Evolutionary conservation across 768 basidiomycete species (phyloP).

Genomic region (Rhizopogon rudus): DNA sequence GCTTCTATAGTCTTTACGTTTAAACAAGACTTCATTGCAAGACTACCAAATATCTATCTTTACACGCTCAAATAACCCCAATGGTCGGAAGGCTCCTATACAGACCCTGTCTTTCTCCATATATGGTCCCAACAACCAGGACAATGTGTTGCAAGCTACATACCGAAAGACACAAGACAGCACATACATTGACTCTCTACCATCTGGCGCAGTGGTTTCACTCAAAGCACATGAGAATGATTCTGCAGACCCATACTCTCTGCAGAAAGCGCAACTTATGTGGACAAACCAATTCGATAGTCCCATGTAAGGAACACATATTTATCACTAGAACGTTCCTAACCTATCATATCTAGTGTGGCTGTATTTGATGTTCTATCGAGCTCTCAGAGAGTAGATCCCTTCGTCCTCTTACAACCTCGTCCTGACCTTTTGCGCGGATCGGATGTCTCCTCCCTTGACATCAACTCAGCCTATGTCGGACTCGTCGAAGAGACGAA

Average conservation of each 20-base stretch:
- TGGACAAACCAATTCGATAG: constrained; percentile 59
- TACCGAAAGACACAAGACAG: constrained; percentile 79
- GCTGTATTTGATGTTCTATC: constrained; percentile 75
- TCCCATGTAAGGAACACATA: constrained; percentile 54
- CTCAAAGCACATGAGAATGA: constrained; percentile 46
- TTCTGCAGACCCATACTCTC: constrained; percentile 21
- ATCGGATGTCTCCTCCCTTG: constrained; percentile 28
- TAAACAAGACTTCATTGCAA: constrained; percentile 22
- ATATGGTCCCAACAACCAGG: constrained; percentile 90
- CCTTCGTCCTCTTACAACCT: constrained; percentile 87
- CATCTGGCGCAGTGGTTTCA: constrained; percentile 73
- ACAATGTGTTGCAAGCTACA: constrained; percentile 61
- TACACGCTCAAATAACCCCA: constrained; percentile 40
- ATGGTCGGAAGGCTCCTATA: constrained; percentile 37
- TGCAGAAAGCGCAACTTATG: constrained; percentile 34
- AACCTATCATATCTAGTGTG: constrained; percentile 45
- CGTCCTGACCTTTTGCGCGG: constrained; percentile 69
- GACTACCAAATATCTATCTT: constrained; percentile 91
- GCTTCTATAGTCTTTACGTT: neutral
- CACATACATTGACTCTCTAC: constrained; percentile 74
- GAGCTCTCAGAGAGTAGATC: constrained; percentile 41
- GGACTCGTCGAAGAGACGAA: constrained; percentile 69
- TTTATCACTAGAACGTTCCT: neutral
- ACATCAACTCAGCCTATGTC: constrained; percentile 68
- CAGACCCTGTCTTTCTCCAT: constrained; percentile 89